Percentiles rank a stretch among this genome's conserved stretches.
Evolutionary conservation across 2,329 filamentous ascomycete species (phyloP).

Genomic region (Fusarium papillatum): DNA sequence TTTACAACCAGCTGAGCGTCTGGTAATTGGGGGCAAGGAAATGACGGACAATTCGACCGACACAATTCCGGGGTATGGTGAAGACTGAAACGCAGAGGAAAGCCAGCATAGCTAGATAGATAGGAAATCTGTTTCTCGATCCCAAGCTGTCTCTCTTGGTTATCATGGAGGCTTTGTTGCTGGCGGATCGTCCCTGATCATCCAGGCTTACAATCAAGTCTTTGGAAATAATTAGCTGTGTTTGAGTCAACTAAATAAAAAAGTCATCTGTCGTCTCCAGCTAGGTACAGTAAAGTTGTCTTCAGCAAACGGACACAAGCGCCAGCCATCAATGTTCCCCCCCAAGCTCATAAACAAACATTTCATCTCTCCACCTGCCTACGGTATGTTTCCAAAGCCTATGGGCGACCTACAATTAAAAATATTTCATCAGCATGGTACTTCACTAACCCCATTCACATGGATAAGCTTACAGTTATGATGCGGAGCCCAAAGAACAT

Average conservation of each 20-base stretch:
- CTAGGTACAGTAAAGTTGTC: not conserved
- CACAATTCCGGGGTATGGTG: not conserved
- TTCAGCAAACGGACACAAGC: not conserved
- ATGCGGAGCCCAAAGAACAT: not conserved
- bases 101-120: not conserved
- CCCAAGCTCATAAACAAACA: not conserved
- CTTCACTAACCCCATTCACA: not conserved
- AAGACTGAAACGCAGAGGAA: not conserved
- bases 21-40: not conserved
- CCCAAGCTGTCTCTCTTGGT: too few relatives aligned
- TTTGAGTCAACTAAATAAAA: not conserved
- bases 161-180: not conserved
- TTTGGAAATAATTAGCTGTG: not conserved
- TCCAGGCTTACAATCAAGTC: not conserved
- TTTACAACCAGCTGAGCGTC: not conserved
- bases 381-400: not conserved
- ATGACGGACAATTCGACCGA: not conserved
- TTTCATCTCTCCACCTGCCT: not conserved
- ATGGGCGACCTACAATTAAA: not conserved
- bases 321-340: not conserved
- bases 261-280: not conserved
- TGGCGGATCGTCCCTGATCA: not conserved
- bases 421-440: not conserved
- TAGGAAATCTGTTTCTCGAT: not conserved
- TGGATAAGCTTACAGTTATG: not conserved